Percentiles rank a stretch among this genome's conserved stretches.
Evolutionary conservation across 495 filamentous ascomycete species (phyloP).

Genomic region (Aspergillus saccharolyticus): DNA sequence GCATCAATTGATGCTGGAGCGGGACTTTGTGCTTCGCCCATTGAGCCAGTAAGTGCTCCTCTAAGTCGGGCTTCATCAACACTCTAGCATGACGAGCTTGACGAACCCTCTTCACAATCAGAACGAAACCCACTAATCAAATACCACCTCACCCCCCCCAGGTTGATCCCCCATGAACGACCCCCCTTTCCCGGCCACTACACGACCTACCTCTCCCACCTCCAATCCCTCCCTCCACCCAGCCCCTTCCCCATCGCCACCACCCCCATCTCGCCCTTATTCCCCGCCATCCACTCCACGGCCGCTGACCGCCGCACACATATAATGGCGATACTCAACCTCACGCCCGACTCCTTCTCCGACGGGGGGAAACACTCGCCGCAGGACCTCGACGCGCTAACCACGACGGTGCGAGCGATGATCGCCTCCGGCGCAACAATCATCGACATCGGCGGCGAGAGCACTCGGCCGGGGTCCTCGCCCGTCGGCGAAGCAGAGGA

Average conservation of each 20-base stretch:
- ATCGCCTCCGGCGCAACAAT: constrained; percentile 69
- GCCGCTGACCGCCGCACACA: constrained; percentile 62
- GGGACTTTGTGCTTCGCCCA: constrained; percentile 89
- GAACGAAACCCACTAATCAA: constrained; percentile 3
- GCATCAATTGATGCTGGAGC: constrained; percentile 78
- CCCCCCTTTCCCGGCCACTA: constrained; percentile 36
- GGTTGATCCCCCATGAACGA: constrained; percentile 58
- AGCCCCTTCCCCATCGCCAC: constrained; percentile 54
- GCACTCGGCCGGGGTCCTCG: constrained; percentile 69
- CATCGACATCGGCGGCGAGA: constrained; percentile 91
- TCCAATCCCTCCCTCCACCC: constrained; percentile 58
- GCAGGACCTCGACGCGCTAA: constrained; percentile 34
- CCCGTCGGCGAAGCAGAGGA: constrained; percentile 69
- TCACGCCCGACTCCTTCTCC: constrained; percentile 96
- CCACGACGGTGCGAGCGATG: constrained; percentile 50
- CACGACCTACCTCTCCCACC: constrained; percentile 45
- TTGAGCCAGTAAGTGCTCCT: constrained; percentile 70
- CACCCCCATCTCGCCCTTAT: constrained; percentile 58
- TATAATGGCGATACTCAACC: constrained; percentile 91
- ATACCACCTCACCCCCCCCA: too few species aligned
- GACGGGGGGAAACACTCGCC: constrained; percentile 68
- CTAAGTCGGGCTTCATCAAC: not conserved
- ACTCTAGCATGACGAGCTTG: not conserved
- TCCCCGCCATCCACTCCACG: constrained; percentile 58
- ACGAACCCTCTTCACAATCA: not conserved